These are phyloP conservation scores for Venturia carpophila DNA, from an alignment of 2,329 filamentous ascomycete species.

Conservation along the genomic window DNA sequence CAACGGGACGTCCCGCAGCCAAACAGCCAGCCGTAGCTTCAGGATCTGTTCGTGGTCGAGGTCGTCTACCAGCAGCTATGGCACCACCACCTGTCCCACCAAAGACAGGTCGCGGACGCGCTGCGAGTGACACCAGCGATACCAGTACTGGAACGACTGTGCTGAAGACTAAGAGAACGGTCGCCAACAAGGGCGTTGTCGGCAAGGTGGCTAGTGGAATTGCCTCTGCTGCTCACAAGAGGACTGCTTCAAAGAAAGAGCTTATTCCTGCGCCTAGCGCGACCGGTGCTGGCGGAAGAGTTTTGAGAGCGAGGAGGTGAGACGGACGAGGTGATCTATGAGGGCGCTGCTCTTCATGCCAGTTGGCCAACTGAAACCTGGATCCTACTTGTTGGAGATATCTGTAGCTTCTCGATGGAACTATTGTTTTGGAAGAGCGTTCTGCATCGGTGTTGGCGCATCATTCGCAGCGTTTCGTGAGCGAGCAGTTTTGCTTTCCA, in stretches of 20 bases:
- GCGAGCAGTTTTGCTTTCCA: neutral
- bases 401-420: neutral
- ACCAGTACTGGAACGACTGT: constrained; percentile 55
- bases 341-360: neutral
- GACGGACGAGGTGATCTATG: neutral
- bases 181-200: constrained; percentile 17
- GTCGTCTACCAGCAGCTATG: constrained; percentile 29
- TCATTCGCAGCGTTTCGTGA: neutral
- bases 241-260: constrained; percentile 17
- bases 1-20: constrained; percentile 31
- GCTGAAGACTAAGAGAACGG: constrained; percentile 44
- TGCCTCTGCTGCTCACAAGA: constrained; percentile 13
- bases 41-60: constrained; percentile 22
- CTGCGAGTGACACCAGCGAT: constrained; percentile 54
- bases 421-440: neutral
- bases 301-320: constrained; percentile 13
- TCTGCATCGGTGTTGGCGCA: neutral
- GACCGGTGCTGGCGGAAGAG: constrained; percentile 8
- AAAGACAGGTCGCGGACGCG: constrained; percentile 38
- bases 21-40: constrained; percentile 26
- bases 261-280: constrained; percentile 10
- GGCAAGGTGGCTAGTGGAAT: constrained; percentile 16
- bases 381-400: too few relatives aligned
- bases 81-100: constrained; percentile 22
- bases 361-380: neutral